Evolutionary conservation across 352 stramenopile genomes (phyloP), one percentile per base, ranked within the genome.

Genomic region (Phytopythium boreale): DNA sequence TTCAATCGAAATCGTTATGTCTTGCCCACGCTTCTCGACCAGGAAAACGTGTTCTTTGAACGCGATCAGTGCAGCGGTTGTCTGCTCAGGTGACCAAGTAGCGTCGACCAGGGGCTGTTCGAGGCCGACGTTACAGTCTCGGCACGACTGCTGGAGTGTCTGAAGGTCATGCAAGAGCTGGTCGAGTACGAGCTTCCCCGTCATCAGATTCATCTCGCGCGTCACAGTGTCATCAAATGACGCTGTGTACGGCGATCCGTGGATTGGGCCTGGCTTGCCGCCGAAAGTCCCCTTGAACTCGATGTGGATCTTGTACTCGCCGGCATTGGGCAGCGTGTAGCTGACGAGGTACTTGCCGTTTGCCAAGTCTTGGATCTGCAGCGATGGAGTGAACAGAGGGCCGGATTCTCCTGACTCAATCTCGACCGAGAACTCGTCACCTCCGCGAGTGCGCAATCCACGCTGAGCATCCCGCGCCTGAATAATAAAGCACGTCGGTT

Each of bases 261-360:
- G 89, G 57, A 98, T 96, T 19, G 66, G 61, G 11, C 96, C 96
- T 7, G 82, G 70, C 15, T 82, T 80, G 7, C 95, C 95, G 52
- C 90, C 81, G 66, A 98, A 98, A 15, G 93, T 98, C 0, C 96
- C 96, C 27, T 84, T 72, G 62, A 98, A 98, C n/a, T 88, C 62
- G 24, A 99, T 84, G 50, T 78, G 62, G 17, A 99, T 69, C 19
- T 79, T 73, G 67, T 98, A 98, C 34, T 90, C 80, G 24, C 95
- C 95, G 7, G 85, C 69, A 31, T 75, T 82, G 12, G 87, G 84
- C 43, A 93, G 77, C 12, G 72, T 96, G 67, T 97, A 99, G 43
- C 82, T 95, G 41, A 99, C 92, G 22, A 95, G 66, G 67, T 99
- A 98, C 20, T 87, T 95, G n/a, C 96, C 96, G 61, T 99, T 92